Conservation (phyloP, 805 yeast species). For the Spathaspora sp. region DNA sequence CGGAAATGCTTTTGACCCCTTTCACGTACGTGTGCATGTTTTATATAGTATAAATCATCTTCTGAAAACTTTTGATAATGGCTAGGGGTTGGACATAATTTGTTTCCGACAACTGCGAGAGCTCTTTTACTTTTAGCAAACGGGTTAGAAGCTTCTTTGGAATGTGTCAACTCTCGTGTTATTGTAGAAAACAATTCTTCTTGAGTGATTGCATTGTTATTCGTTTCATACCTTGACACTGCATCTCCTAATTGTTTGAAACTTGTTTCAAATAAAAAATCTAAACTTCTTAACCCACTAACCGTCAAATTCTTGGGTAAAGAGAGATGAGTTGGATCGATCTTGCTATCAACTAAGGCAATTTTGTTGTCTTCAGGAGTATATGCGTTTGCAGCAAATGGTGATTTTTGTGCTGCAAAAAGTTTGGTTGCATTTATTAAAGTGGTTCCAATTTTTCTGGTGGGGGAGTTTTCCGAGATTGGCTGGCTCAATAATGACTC, state of each 20-base stretch:
- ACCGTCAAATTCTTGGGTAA: constrained; percentile 34
- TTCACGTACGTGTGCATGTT: constrained; percentile 38
- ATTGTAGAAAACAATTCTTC: not conserved
- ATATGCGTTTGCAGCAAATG: not conserved
- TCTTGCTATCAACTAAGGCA: not conserved
- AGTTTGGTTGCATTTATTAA: constrained; percentile 16
- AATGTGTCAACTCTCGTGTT: not conserved
- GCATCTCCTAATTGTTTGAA: constrained; percentile 19
- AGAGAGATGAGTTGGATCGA: not conserved
- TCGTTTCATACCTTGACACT: constrained; percentile 18
- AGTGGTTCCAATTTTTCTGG: constrained; percentile 16
- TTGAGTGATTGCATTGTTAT: not conserved
- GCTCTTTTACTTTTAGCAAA: constrained; percentile 27
- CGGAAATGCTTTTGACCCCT: constrained; percentile 58
- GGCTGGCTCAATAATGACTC: not conserved
- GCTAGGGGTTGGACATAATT: constrained; percentile 58
- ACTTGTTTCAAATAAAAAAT: constrained; percentile 32
- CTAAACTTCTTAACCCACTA: constrained; percentile 26
- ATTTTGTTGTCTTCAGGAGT: not conserved
- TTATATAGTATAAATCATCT: constrained; percentile 50
- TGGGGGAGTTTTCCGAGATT: constrained; percentile 6
- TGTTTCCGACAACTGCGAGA: constrained; percentile 24
- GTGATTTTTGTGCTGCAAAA: constrained; percentile 6
- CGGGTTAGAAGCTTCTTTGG: constrained; percentile 7
- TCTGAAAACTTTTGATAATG: constrained; percentile 50